Conservation (phyloP, 148 eudicot species). For the Dianthus caryophyllus region DNA sequence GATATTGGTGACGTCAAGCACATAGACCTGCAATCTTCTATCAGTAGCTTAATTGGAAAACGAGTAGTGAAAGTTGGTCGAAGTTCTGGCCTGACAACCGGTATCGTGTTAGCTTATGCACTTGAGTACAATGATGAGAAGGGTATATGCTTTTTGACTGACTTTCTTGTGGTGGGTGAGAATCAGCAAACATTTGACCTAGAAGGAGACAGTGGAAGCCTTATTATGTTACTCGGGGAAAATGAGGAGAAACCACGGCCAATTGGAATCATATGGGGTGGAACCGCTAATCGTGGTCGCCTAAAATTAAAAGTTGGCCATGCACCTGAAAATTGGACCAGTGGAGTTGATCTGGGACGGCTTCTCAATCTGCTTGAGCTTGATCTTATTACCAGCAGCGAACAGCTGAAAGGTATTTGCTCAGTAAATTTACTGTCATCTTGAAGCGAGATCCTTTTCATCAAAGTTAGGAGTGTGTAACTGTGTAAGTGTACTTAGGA, state of each 20-base stretch:
- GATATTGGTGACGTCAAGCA: constrained; percentile 80
- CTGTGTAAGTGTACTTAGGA: too few relatives aligned
- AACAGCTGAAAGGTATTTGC: constrained; percentile 67
- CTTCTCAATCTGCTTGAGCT: constrained; percentile 92
- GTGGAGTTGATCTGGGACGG: constrained; percentile 96
- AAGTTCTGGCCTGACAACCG: constrained; percentile 92
- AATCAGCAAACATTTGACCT: constrained; percentile 96
- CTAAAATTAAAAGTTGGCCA: constrained; percentile 90
- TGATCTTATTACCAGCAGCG: constrained; percentile 67
- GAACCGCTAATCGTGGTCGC: constrained; percentile 95
- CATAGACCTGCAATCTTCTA: constrained; percentile 82
- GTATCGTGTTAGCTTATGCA: constrained; percentile 82
- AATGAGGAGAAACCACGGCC: constrained; percentile 87
- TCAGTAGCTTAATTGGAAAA: constrained; percentile 77
- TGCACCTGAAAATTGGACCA: constrained; percentile 96
- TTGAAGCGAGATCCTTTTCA: neutral
- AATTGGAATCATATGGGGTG: constrained; percentile 98
- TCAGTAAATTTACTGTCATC: constrained; percentile 8
- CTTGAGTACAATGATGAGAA: constrained; percentile 98
- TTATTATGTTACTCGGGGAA: constrained; percentile 68
- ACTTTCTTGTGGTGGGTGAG: constrained; percentile 94
- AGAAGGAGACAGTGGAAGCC: constrained; percentile 98
- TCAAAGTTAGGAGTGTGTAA: constrained; percentile 8
- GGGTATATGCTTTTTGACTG: constrained; percentile 93
- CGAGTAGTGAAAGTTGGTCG: constrained; percentile 94